phyloP scores from a whole-genome alignment of 176 grass and related monocot species.

The Alloteropsis semialata region DNA sequence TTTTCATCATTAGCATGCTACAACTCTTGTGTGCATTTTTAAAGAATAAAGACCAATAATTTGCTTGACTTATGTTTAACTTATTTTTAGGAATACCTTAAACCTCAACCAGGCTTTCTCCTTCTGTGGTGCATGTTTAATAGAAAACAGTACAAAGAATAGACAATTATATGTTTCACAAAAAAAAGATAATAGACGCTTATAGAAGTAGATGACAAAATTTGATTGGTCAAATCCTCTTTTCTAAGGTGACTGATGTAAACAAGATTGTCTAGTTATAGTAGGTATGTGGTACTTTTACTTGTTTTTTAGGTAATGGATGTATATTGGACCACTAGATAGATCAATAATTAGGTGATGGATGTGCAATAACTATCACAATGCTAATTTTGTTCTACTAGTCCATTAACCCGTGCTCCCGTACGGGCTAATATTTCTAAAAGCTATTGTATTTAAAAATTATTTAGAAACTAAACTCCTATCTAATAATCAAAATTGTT shows the following conservation, averaged over 20 bases:
- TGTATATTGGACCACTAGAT: not conserved
- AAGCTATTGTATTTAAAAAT: no score
- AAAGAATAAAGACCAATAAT: not conserved
- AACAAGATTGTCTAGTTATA: not conserved
- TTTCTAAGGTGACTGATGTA: not conserved
- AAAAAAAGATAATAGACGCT: not conserved
- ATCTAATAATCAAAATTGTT: no score
- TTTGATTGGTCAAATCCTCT: constrained; percentile 11
- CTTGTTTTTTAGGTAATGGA: not conserved
- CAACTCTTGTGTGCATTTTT: not conserved
- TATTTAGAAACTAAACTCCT: no score
- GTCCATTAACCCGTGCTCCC: no score
- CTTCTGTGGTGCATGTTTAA: not conserved
- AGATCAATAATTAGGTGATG: not conserved
- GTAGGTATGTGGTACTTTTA: constrained; percentile 4
- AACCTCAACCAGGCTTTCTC: not conserved
- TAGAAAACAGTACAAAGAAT: no score
- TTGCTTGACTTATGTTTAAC: not conserved
- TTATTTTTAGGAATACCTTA: not conserved
- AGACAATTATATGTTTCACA: no score
- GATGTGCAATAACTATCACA: not conserved
- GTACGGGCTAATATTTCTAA: no score
- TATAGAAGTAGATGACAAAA: not conserved
- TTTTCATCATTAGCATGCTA: not conserved
- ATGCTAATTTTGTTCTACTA: not conserved